phyloP scores from a whole-genome alignment of 805 yeast genomes.

The Diddensiella transvaalensis region DNA sequence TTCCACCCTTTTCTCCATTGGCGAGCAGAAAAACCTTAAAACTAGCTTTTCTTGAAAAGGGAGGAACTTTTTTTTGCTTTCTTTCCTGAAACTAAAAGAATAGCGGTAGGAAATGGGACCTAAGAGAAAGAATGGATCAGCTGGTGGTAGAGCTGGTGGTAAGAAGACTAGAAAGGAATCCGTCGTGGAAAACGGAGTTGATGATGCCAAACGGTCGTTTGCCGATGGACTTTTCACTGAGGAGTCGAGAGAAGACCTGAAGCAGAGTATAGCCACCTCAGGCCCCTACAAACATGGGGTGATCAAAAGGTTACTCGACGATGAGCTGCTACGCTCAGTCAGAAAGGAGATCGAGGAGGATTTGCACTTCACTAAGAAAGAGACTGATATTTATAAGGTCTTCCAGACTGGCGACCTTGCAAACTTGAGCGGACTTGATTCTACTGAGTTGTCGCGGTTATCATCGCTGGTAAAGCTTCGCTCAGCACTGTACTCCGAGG shows the following conservation, averaged over 20 bases:
- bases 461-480: conserved; percentile 76
- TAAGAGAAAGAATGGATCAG: neutral
- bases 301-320: conserved; percentile 68
- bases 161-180: conserved; percentile 3
- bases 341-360: conserved; percentile 78
- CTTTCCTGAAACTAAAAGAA: neutral
- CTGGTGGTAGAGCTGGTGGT: neutral
- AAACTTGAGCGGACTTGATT: conserved; percentile 79
- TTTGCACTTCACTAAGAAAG: conserved; percentile 89
- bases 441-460: conserved; percentile 66
- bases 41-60: neutral
- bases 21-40: too few species aligned
- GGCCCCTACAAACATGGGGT: conserved; percentile 91
- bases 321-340: conserved; percentile 70
- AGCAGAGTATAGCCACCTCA: conserved; percentile 44
- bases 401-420: conserved; percentile 83
- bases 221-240: conserved; percentile 17
- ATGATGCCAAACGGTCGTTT: conserved; percentile 12
- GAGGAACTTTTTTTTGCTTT: neutral
- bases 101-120: neutral
- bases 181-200: too few species aligned
- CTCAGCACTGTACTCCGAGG: conserved; percentile 81
- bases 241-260: conserved; percentile 12
- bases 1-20: too few species aligned
- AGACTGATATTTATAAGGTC: conserved; percentile 94